Conservation (phyloP, 768 basidiomycete species). For the Phanerochaete sordida region DNA sequence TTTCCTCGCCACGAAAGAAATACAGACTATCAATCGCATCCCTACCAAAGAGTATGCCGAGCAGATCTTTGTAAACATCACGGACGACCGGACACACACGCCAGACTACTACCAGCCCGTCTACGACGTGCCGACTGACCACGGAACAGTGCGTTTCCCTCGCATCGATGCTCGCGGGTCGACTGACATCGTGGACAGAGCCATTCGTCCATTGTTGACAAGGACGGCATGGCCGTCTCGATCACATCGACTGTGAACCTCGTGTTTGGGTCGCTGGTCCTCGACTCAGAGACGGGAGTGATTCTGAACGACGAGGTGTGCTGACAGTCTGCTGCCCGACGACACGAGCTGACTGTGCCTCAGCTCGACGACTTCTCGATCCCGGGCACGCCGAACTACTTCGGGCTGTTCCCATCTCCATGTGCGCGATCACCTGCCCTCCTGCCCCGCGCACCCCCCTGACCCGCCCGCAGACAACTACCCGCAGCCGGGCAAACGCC, state of each 20-base stretch:
- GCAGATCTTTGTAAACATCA: constrained; percentile 61
- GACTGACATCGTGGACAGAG: constrained; percentile 44
- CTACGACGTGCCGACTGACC: constrained; percentile 73
- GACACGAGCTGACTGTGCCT: background rate
- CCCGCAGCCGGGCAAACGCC: constrained; percentile 83
- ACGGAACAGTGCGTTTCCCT: constrained; percentile 70
- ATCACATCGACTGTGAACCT: constrained; percentile 89
- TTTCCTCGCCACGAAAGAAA: constrained; percentile 49
- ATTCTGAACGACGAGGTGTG: constrained; percentile 83
- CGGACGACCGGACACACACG: constrained; percentile 79
- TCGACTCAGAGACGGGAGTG: constrained; percentile 85
- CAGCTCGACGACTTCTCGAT: constrained; percentile 92
- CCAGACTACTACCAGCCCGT: constrained; percentile 82
- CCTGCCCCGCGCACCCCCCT: constrained; percentile 4
- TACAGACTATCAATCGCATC: constrained; percentile 56
- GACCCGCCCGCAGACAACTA: constrained; percentile 63
- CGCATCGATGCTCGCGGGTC: background rate
- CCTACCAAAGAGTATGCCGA: constrained; percentile 66
- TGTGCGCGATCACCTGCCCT: constrained; percentile 43
- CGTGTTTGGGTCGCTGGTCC: constrained; percentile 83
- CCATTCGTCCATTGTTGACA: constrained; percentile 81
- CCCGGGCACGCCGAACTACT: constrained; percentile 80
- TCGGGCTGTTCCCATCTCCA: constrained; percentile 79
- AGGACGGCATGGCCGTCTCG: constrained; percentile 81
- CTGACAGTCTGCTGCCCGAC: background rate